Evolutionary conservation across 257 asterid genomes (phyloP).

Genomic region (Petunia secreta): DNA sequence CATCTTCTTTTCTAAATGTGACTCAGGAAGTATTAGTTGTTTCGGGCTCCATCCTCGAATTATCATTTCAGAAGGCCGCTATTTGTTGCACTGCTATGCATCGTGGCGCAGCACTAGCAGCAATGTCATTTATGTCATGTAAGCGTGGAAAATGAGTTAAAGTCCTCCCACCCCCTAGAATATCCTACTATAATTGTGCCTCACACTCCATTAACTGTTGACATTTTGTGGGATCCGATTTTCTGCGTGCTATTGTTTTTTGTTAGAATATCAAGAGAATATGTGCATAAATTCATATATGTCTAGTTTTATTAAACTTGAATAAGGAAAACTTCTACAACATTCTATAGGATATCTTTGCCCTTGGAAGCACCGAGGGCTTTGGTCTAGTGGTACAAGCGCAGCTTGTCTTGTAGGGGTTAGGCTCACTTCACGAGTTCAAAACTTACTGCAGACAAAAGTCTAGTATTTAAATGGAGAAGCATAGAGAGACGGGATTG

Average conservation of each 20-base stretch:
- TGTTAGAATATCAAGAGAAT: constrained; percentile 13
- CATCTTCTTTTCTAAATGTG: constrained; percentile 22
- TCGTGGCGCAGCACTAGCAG: constrained; percentile 92
- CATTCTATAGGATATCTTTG: constrained; percentile 10
- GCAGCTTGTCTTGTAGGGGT: neutral
- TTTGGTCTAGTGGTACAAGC: neutral
- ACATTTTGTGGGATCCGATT: constrained; percentile 20
- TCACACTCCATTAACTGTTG: neutral
- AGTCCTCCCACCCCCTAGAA: neutral
- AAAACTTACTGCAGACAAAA: neutral
- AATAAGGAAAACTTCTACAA: constrained; percentile 1
- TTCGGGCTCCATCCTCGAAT: constrained; percentile 77
- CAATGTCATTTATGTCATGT: constrained; percentile 87
- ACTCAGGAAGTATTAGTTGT: constrained; percentile 76
- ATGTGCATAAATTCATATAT: constrained; percentile 15
- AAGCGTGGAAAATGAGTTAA: constrained; percentile 36
- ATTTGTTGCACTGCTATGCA: constrained; percentile 91
- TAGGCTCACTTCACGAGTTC: neutral
- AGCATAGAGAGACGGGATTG: neutral
- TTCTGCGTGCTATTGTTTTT: constrained; percentile 11
- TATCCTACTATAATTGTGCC: neutral
- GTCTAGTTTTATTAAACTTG: constrained; percentile 8
- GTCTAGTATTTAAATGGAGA: neutral
- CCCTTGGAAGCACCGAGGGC: neutral
- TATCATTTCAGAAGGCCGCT: constrained; percentile 86